phyloP scores from a whole-genome alignment of 139 green algal species.

The Nannochloris sp. region DNA sequence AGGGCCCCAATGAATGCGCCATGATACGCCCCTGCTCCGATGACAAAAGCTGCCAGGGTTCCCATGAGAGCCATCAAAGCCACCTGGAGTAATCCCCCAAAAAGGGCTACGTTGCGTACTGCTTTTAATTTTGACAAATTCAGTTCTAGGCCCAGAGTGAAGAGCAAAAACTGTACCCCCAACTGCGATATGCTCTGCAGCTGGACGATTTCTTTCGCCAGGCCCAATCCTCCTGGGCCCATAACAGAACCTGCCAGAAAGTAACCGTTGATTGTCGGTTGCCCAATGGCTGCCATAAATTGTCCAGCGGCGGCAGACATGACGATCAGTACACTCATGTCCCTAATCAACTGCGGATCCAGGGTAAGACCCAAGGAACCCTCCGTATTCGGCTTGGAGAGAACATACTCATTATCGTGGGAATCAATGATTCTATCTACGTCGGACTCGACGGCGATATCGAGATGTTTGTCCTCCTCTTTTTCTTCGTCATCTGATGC shows the following conservation, averaged over 20 bases:
- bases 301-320: slow-evolving; percentile 59
- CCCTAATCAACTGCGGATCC: slow-evolving; percentile 76
- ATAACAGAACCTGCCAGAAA: slow-evolving; percentile 84
- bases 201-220: slow-evolving; percentile 55
- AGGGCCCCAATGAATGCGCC: slow-evolving; percentile 88
- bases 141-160: slow-evolving; percentile 90
- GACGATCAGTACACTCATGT: slow-evolving; percentile 70
- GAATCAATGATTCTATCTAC: slow-evolving; percentile 92
- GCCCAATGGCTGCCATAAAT: slow-evolving; percentile 62
- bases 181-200: slow-evolving; percentile 92
- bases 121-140: slow-evolving; percentile 65
- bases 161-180: slow-evolving; percentile 92
- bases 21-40: slow-evolving; percentile 31
- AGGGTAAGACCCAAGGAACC: slow-evolving; percentile 72
- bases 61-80: slow-evolving; percentile 36
- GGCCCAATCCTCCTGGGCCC: slow-evolving; percentile 77
- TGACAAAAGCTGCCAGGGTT: slow-evolving; percentile 26
- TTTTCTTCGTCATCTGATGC: neutral
- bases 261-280: slow-evolving; percentile 94
- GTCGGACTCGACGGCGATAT: slow-evolving; percentile 36
- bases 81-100: slow-evolving; percentile 47
- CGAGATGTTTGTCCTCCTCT: slow-evolving; percentile 3
- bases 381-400: slow-evolving; percentile 82
- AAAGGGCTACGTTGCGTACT: slow-evolving; percentile 72
- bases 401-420: slow-evolving; percentile 96